These are phyloP conservation scores for Ottelia alismoides DNA, from an alignment of 106 monocot species.

Conservation along the genomic window DNA sequence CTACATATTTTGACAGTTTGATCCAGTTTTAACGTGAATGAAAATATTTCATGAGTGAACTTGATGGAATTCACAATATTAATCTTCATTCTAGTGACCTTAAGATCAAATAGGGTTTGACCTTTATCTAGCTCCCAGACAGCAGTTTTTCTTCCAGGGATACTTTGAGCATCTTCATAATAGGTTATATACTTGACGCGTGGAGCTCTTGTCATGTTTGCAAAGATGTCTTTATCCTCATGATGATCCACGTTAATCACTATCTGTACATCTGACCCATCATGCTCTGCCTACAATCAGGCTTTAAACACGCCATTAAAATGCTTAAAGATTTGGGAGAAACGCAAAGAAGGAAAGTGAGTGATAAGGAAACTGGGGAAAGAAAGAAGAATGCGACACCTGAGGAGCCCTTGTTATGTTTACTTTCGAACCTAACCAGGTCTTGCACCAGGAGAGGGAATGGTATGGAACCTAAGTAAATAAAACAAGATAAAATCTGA, in stretches of 20 bases:
- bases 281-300: slow-evolving; percentile 70
- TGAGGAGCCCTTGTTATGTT: slow-evolving; percentile 98
- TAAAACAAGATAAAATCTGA: neutral
- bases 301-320: neutral
- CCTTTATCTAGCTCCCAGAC: slow-evolving; percentile 99
- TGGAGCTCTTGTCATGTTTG: slow-evolving; percentile 77
- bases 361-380: neutral
- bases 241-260: slow-evolving; percentile 52
- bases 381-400: slow-evolving; percentile 17
- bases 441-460: slow-evolving; percentile 98
- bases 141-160: slow-evolving; percentile 78
- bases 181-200: slow-evolving; percentile 93
- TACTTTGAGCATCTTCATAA: slow-evolving; percentile 93
- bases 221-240: slow-evolving; percentile 52
- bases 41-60: no score
- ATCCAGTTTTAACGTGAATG: no score
- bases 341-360: neutral
- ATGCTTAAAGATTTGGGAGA: neutral
- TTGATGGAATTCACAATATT: no score
- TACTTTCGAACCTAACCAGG: slow-evolving; percentile 92
- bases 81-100: no score
- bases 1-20: no score
- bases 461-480: slow-evolving; percentile 71
- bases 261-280: slow-evolving; percentile 89
- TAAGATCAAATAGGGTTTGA: neutral